Conservation (phyloP, 306 rosid species). For the Citrullus mucosospermus region DNA sequence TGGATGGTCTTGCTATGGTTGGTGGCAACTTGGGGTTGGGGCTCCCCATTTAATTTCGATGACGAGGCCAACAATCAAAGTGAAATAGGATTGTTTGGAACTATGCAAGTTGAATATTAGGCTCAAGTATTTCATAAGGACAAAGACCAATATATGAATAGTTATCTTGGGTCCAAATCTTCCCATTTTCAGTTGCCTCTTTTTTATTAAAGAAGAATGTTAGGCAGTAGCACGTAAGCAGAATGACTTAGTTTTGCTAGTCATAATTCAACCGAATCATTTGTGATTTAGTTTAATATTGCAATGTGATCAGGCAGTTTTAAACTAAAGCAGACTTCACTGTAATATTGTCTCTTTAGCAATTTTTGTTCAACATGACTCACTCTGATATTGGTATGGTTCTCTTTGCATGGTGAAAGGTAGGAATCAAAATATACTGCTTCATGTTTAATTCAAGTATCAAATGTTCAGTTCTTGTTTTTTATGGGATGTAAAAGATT, state of each 20-base stretch:
- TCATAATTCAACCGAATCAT: neutral
- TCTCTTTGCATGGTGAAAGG: neutral
- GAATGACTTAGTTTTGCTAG: neutral
- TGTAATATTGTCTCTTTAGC: neutral
- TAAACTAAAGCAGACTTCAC: neutral
- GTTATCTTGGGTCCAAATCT: neutral
- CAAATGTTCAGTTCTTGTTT: neutral
- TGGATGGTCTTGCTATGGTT: neutral
- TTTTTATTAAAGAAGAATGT: neutral
- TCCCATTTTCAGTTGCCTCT: neutral
- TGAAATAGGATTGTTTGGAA: neutral
- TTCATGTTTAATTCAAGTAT: neutral
- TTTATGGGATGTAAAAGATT: neutral
- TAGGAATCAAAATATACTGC: neutral
- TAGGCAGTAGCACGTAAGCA: neutral
- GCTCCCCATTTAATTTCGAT: neutral
- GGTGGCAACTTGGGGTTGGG: neutral
- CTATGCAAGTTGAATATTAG: neutral
- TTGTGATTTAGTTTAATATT: neutral
- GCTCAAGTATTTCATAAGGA: neutral
- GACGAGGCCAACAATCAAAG: neutral
- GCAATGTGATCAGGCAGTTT: neutral
- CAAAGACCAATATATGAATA: neutral
- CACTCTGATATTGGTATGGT: neutral
- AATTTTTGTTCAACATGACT: neutral